A percentile compares a stretch with the other conserved stretches of the same genome.
Conservation (phyloP, 164 flowering plant genomes). For the Amborella trichopoda region DNA sequence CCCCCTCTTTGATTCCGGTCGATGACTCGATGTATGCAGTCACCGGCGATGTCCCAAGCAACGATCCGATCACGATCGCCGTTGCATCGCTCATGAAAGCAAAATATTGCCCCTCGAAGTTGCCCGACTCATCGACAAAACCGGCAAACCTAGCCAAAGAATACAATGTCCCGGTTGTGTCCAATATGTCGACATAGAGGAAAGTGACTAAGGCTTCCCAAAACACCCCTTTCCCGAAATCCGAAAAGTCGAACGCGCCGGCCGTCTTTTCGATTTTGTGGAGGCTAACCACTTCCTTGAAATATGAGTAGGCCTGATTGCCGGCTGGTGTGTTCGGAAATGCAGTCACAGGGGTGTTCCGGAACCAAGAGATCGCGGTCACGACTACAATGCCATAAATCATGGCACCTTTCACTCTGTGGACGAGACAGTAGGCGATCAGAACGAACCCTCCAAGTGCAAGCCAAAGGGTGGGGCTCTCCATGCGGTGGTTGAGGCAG, state of each 20-base stretch:
- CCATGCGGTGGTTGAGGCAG: constrained; percentile 57
- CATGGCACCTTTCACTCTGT: constrained; percentile 77
- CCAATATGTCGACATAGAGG: constrained; percentile 75
- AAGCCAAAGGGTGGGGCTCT: constrained; percentile 85
- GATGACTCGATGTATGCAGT: constrained; percentile 79
- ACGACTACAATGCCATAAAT: constrained; percentile 86
- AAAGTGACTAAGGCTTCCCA: constrained; percentile 87
- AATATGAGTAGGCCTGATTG: constrained; percentile 39
- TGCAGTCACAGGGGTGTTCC: constrained; percentile 58
- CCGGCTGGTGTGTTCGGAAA: constrained; percentile 64
- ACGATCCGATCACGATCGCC: constrained; percentile 69
- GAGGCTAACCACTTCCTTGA: constrained; percentile 65
- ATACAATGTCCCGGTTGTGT: constrained; percentile 74
- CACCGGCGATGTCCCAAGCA: constrained; percentile 87
- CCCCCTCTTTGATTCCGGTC: constrained; percentile 87
- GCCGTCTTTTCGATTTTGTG: constrained; percentile 64
- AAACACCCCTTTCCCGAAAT: constrained; percentile 33
- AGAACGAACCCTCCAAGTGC: constrained; percentile 70
- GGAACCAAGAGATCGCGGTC: constrained; percentile 86
- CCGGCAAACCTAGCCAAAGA: constrained; percentile 94
- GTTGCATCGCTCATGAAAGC: constrained; percentile 90
- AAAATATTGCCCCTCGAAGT: constrained; percentile 86
- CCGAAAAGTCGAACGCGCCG: constrained; percentile 61
- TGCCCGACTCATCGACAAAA: constrained; percentile 38
- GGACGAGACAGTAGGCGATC: constrained; percentile 58